Evolutionary conservation across 2,329 filamentous ascomycete genomes (phyloP), one percentile per base, ranked within the genome.

Genomic region (Sordariomycetes sp.): DNA sequence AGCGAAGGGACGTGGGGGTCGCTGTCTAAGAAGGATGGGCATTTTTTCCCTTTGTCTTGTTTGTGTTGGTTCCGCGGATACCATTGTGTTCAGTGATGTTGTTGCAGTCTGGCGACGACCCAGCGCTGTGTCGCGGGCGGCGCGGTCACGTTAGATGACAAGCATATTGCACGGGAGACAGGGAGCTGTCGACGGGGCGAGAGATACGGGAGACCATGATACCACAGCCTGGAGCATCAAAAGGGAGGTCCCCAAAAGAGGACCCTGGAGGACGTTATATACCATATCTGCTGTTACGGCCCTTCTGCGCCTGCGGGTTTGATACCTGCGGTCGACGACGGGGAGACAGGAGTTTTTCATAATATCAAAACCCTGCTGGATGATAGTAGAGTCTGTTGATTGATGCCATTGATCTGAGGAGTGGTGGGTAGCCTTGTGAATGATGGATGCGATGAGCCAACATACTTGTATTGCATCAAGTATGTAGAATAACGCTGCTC

Each of bases 51-150:
- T 35, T 46, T 28, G 22, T 11, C 22, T 55, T 55, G n/a, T 40
- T 22, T n/a, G 16, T 22, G 16, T 48, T 48, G 16, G 8, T 24
- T 50, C 11, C 20, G 46, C 46, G 46, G 28, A 55, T 40, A 40
- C 53, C 53, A 55, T 46, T 35, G n/a, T 34, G 37, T 56, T 48
- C n/a, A n/a, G n/a, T n/a, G n/a, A n/a, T n/a, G n/a, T 48, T 55
- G n/a, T 43, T 43, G 4, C 14, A 14, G 18, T 43, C 14, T 7
- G 14, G 18, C 20, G 46, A n/a, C 22, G n/a, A 22, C 20, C 20
- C 22, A 24, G n/a, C 46, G 46, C 46, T 24, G 46, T 50, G 46
- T 50, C 46, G 46, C 46, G 46, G 20, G 46, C 20, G 46, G 22
- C n/a, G 20, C 46, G 22, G 46, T 24, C 20, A 50, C 22, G 11